Evolutionary conservation across 1,284 basidiomycete genomes (phyloP), one percentile per base, ranked within the genome.

Genomic region (Ganoderma resinaceum): DNA sequence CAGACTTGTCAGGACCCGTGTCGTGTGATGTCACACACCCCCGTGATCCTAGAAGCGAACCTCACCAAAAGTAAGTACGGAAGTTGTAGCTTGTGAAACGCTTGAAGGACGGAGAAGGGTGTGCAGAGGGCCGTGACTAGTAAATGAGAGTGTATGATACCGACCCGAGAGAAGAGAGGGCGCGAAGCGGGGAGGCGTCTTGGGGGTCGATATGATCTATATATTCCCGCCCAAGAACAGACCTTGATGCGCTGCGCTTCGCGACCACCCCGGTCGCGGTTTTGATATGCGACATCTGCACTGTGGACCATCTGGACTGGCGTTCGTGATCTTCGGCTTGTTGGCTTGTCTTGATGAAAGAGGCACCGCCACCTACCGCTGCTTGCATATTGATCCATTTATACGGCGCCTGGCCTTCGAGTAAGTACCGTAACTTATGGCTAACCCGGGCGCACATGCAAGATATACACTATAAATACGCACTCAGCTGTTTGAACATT

Each of bases 241-340:
- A 31, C 55, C 2, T 40, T 72, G 71, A 72, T 72, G 71, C 66
- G 66, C 68, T 68, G 68, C 55, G 55, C 66, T 57, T 70, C 59
- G 53, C 68, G 63, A 72, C 71, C 14, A 16, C 29, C 52, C 52
- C 52, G n/a, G n/a, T 23, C n/a, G 23, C 46, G 46, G 46, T 53
- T 31, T 4, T 26, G 52, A 0, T 53, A 11, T 18, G 52, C 23
- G 5, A 53, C 52, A 31, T 31, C 14, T 53, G 52, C n/a, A 23
- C 5, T 46, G 43, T 23, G 43, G 9, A 53, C 49, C 49, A 53
- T 53, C 52, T 49, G 46, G n/a, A 31, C 26, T 7, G 52, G 5
- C 29, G 16, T 29, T 7, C 29, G 52, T 53, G 52, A 53, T 53
- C 26, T 53, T 46, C 2, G 43, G 43, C n/a, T 23, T 46, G 43